Base-by-base conservation (phyloP, 805 yeast genomes). In the Ogataea methanolica region DNA sequence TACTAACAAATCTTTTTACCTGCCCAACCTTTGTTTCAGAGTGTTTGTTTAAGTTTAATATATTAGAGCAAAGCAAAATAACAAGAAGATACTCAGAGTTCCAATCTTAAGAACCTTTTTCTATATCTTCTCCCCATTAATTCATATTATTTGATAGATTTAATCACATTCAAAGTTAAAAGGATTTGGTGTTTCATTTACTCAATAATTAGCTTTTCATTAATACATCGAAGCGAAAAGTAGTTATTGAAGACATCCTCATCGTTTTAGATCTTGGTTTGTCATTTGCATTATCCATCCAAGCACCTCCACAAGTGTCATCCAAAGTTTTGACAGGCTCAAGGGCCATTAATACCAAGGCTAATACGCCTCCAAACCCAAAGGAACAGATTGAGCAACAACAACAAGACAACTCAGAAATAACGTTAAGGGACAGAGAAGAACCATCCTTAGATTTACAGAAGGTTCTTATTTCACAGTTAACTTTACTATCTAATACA, bases 401-500 rank as follows among this genome's bases (percentile, higher is more conserved):
- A 38, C 31, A 29, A 37, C 19, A 16, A n/a, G 43, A 31, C 42
- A 45, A 23, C 41, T 35, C 36, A 41, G 39, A 33, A 39, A 21
- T 21, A 29, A 15, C n/a, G 33, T 6, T 37, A 22, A 26, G 31
- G 12, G 31, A 26, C 31, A 37, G 37, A 40, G n/a, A 51, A 17
- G 45, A 54, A 11, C 33, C 54, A 31, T 31, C 54, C 17, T 47
- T 46, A 41, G 58, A 54, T 39, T 42, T 59, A 29, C 36, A 42
- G 40, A 55, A 51, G 49, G 70, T 78, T 44, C 64, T 74, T 40
- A 59, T 73, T 48, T 74, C 80, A 34, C 88, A 83, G 63, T 59
- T 83, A 38, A 70, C 78, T 17, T 69, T 82, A 42, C 65, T 82
- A 42, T 66, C 76, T 43, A 67, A 77, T 36, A 72, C 78, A 26